Conservation (phyloP, 148 eudicot species). For the Chenopodium quinoa region DNA sequence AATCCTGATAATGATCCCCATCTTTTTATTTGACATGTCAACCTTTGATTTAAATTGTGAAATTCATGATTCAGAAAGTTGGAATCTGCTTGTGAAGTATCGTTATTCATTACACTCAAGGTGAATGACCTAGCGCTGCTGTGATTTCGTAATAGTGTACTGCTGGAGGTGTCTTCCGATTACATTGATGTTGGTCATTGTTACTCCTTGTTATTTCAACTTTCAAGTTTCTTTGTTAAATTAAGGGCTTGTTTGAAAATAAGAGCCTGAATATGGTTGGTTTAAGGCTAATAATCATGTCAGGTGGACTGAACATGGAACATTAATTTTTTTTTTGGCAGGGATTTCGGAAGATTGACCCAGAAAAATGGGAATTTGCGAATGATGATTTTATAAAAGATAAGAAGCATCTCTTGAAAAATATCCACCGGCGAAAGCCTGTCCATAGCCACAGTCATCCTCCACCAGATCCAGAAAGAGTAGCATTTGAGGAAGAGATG, state of each 20-base stretch:
- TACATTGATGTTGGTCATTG: neutral
- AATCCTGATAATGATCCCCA: neutral
- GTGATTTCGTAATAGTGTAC: neutral
- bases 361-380: conserved; percentile 94
- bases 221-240: too few species aligned
- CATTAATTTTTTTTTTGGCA: conserved; percentile 24
- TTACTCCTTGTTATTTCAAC: neutral
- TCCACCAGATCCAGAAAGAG: conserved; percentile 79
- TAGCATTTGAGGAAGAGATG: conserved; percentile 81
- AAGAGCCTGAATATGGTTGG: neutral
- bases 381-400: conserved; percentile 86
- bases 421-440: conserved; percentile 88
- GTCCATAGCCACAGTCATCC: conserved; percentile 94
- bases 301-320: conserved; percentile 4
- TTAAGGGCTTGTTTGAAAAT: too few species aligned
- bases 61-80: neutral
- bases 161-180: neutral
- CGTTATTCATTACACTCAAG: neutral
- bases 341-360: conserved; percentile 95
- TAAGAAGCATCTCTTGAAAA: conserved; percentile 76
- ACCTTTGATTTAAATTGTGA: neutral
- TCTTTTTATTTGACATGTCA: conserved; percentile 1
- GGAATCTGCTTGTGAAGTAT: neutral
- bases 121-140: neutral
- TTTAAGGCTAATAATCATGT: neutral